A percentile compares a stretch with the other conserved stretches of the same genome.
These are phyloP conservation scores for Thalia dealbata DNA, from an alignment of 176 grass and related monocot species.

Conservation along the genomic window DNA sequence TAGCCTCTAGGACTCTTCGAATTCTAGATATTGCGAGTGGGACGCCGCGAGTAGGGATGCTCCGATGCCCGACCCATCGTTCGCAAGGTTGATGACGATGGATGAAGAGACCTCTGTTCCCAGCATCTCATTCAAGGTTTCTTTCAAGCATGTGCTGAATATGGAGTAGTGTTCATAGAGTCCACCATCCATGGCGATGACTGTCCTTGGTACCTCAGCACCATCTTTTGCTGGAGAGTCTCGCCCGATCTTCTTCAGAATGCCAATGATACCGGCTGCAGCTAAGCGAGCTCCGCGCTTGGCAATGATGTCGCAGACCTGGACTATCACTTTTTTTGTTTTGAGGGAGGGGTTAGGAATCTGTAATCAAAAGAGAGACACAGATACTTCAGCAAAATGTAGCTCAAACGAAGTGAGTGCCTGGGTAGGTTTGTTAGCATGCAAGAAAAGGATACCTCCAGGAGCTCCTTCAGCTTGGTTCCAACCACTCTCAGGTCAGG, in stretches of 20 bases:
- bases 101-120: conserved; percentile 26
- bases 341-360: conserved; percentile 45
- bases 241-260: conserved; percentile 49
- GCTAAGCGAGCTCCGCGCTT: conserved; percentile 40
- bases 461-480: conserved; percentile 42
- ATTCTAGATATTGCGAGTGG: conserved; percentile 28
- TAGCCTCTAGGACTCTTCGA: conserved; percentile 8
- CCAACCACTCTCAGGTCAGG: conserved; percentile 45
- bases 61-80: conserved; percentile 25
- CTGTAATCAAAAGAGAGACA: conserved; percentile 22
- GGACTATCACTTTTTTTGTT: conserved; percentile 34
- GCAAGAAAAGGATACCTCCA: conserved; percentile 29
- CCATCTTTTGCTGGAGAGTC: conserved; percentile 19
- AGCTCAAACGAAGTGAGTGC: too few relatives aligned
- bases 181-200: conserved; percentile 31
- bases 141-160: conserved; percentile 25
- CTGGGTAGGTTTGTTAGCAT: background rate
- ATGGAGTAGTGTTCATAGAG: conserved; percentile 34
- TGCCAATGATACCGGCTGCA: conserved; percentile 44
- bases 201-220: conserved; percentile 8
- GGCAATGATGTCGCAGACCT: conserved; percentile 32
- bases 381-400: background rate
- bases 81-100: conserved; percentile 30
- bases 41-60: conserved; percentile 32
- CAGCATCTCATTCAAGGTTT: conserved; percentile 30